Evolutionary conservation across 257 asterid genomes (phyloP).

Genomic region (Jasminum sambac): DNA sequence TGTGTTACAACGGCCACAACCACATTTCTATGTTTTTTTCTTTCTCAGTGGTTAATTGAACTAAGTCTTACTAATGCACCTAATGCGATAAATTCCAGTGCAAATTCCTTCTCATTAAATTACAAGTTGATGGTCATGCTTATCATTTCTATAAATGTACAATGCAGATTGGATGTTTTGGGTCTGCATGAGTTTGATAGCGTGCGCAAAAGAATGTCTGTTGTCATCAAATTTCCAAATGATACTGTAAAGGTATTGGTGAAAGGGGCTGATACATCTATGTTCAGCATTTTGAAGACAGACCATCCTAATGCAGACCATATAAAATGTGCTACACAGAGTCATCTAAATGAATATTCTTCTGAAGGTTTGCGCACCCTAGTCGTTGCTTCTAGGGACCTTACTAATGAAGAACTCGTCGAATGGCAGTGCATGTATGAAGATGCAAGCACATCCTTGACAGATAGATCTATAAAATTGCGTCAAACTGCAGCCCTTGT

Average conservation of each 20-base stretch:
- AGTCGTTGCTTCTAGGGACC: constrained; percentile 83
- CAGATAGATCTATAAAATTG: constrained; percentile 81
- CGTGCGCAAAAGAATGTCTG: constrained; percentile 98
- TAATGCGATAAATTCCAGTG: too few relatives aligned
- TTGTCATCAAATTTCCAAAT: constrained; percentile 78
- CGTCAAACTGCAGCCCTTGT: constrained; percentile 87
- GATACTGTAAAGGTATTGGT: constrained; percentile 82
- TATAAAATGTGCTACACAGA: constrained; percentile 49
- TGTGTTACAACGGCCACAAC: not conserved
- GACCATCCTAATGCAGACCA: constrained; percentile 44
- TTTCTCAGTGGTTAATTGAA: not conserved
- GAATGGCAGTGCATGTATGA: constrained; percentile 94
- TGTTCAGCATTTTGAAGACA: constrained; percentile 70
- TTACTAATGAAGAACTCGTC: constrained; percentile 63
- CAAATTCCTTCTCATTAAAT: not conserved
- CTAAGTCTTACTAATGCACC: too few relatives aligned
- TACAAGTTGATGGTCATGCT: constrained; percentile 12
- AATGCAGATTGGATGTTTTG: constrained; percentile 93
- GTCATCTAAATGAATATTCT: constrained; percentile 80
- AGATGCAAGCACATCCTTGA: constrained; percentile 94
- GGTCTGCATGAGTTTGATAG: constrained; percentile 99
- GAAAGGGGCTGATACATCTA: constrained; percentile 94
- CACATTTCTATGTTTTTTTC: constrained; percentile 5
- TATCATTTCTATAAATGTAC: constrained; percentile 11
- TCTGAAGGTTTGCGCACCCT: constrained; percentile 96